Evolutionary conservation across 2,329 filamentous ascomycete species (phyloP), one percentile per base, ranked within the genome.

Genomic region (Lasiodiplodia theobromae): DNA sequence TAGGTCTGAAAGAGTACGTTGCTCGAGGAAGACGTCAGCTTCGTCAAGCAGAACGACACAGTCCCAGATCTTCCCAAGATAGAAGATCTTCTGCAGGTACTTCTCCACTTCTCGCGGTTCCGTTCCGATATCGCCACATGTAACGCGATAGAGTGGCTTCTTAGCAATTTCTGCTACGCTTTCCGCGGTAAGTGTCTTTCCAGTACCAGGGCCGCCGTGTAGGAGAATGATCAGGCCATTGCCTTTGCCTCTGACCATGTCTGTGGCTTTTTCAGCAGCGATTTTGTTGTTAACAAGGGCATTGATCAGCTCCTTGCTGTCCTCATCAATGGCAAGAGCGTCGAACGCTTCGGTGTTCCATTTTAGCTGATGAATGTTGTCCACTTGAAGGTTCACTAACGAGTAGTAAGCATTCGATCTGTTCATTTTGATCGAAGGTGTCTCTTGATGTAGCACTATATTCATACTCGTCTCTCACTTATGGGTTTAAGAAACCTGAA

Each of bases 131-230:
- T 62, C 68, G 3, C 65, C 68, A 18, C 37, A 40, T 21, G 71
- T 71, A 31, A 76, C 71, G 49, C 71, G 68, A 58, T 76, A 77
- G 7, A 76, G 72, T 4, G 77, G 78, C 5, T 70, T 70, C 28
- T 74, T 71, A 38, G 75, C 71, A 52, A 72, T 68, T 52, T 79
- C 75, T 23, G 74, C 72, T 14, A 75, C 74, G 47, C 72, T 73
- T 68, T 81, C 76, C 12, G 74, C 77, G 3, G 78, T 80, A 47
- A 76, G 71, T 10, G 69, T 70, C 52, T 70, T 70, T 21, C 69
- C 69, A 14, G 47, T 44, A 23, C 69, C 67, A 23, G 69, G 67
- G 1, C 23, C 28, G 18, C 62, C 69, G 25, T 74, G 47, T 10
- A 76, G 67, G 49, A 77, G 68, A 8, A 73, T 69, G 37, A 73